These are phyloP conservation scores for Fraxinus angustifolia DNA, from an alignment of 305 asterid species.

Conservation along the genomic window DNA sequence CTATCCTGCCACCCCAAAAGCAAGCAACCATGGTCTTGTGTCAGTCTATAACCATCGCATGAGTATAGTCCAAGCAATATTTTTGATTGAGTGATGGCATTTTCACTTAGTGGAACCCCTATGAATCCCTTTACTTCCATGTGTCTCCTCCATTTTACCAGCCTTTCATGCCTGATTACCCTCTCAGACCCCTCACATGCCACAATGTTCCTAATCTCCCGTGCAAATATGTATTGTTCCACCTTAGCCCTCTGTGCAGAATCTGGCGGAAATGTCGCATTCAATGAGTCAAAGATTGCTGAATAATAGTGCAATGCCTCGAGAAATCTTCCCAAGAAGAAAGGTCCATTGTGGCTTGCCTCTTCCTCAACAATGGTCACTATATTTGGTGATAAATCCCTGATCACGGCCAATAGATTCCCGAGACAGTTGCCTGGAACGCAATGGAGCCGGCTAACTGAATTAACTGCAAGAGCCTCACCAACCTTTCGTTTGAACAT, in stretches of 20 bases:
- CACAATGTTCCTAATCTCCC: slow-evolving; percentile 69
- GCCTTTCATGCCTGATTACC: slow-evolving; percentile 56
- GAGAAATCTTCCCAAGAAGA: slow-evolving; percentile 73
- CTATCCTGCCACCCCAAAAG: slow-evolving; percentile 85
- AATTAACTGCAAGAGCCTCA: slow-evolving; percentile 78
- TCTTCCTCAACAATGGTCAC: slow-evolving; percentile 81
- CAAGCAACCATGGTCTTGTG: slow-evolving; percentile 72
- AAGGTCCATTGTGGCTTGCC: slow-evolving; percentile 85
- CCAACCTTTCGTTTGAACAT: slow-evolving; percentile 77
- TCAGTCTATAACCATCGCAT: slow-evolving; percentile 74
- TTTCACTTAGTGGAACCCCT: slow-evolving; percentile 60
- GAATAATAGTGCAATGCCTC: slow-evolving; percentile 79
- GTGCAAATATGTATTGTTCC: slow-evolving; percentile 74
- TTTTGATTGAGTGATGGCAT: slow-evolving; percentile 74
- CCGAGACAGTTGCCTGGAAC: slow-evolving; percentile 57
- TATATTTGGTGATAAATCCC: slow-evolving; percentile 77
- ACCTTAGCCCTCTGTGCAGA: slow-evolving; percentile 72
- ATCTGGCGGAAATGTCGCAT: slow-evolving; percentile 71
- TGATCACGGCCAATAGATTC: slow-evolving; percentile 49
- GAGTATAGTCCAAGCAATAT: slow-evolving; percentile 69
- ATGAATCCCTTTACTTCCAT: slow-evolving; percentile 79
- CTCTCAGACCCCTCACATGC: slow-evolving; percentile 66
- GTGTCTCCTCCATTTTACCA: slow-evolving; percentile 72
- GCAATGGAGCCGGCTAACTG: slow-evolving; percentile 62
- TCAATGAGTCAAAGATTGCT: slow-evolving; percentile 70